Base-by-base conservation (phyloP, 768 basidiomycete species). In the Lyophyllum semitale region DNA sequence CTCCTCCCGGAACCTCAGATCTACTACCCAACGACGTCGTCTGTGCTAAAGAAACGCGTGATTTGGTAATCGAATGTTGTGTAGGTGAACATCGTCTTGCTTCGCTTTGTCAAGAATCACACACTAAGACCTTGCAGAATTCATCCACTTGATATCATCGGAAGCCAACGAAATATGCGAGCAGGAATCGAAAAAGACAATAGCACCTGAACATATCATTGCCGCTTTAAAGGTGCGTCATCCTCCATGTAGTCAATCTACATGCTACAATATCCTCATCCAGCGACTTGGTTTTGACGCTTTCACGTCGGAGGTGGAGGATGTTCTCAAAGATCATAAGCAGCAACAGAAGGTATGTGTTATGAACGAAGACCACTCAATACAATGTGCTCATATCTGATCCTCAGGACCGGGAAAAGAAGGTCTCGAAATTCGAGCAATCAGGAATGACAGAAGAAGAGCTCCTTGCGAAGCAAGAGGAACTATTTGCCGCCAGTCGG, bases 81-180 rank as follows among this genome's bases (percentile, higher is more conserved):
- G 93, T 98, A 84, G 97, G 97, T 97, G 78, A 88, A 88, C 81
- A 77, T 57, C 43, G 33, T 26, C 52, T 58, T 32, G 53, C 53
- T 47, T 41, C 25, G 35, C 38, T 26, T n/a, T 63, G 23, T 52
- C 18, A 29, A 35, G 6, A 29, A 50, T 48, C 40, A 52, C 29
- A 56, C 46, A 46, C 53, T 58, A 26, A 51, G 35, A 37, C 37
- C 38, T 35, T 53, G n/a, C 35, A 99, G 97, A 99, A 78, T 99
- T 98, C 71, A 95, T 99, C 58, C 93, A 98, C 69, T 75, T 98
- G 71, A 89, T 99, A 68, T 96, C 97, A 17, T 93, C 95, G 8
- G 94, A 98, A 69, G 93, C 97, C 49, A 98, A 98, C 70, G 93
- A 98, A 61, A 93, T 98, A 58, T 99, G 97, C 66, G 97, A 98